Evolutionary conservation across 2,329 filamentous ascomycete species (phyloP).

Genomic region (Shiraia sp.): DNA sequence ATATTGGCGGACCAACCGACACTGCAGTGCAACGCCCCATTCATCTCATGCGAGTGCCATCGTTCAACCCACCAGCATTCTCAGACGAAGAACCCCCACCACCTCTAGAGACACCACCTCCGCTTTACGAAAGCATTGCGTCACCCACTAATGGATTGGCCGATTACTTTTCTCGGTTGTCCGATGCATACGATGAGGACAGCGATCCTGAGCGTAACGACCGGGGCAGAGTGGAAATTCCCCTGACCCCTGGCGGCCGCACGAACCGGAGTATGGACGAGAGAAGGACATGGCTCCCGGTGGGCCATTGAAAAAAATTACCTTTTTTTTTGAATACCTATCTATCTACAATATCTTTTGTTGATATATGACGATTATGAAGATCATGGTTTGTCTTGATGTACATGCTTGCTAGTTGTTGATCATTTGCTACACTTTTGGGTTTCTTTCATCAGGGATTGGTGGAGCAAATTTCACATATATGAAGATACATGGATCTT

Average conservation of each 20-base stretch:
- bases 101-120: conserved; percentile 77
- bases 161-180: conserved; percentile 84
- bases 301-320: conserved; percentile 35
- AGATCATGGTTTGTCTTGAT: conserved; percentile 14
- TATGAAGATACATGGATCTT: background rate
- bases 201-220: conserved; percentile 51
- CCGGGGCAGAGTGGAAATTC: conserved; percentile 56
- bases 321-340: conserved; percentile 30
- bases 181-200: conserved; percentile 67
- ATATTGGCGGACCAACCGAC: conserved; percentile 51
- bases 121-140: conserved; percentile 79
- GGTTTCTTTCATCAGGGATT: conserved; percentile 1
- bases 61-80: conserved; percentile 86
- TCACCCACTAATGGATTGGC: conserved; percentile 72
- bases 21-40: conserved; percentile 69
- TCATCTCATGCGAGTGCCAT: conserved; percentile 79
- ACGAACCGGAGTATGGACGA: conserved; percentile 68
- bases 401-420: background rate
- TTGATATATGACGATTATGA: conserved; percentile 32
- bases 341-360: too few relatives aligned
- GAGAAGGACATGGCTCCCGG: conserved; percentile 58
- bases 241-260: conserved; percentile 65
- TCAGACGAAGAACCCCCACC: conserved; percentile 79
- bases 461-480: background rate
- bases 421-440: background rate